phyloP scores from a whole-genome alignment of 1,284 basidiomycete genomes.

The Earliella scabrosa region DNA sequence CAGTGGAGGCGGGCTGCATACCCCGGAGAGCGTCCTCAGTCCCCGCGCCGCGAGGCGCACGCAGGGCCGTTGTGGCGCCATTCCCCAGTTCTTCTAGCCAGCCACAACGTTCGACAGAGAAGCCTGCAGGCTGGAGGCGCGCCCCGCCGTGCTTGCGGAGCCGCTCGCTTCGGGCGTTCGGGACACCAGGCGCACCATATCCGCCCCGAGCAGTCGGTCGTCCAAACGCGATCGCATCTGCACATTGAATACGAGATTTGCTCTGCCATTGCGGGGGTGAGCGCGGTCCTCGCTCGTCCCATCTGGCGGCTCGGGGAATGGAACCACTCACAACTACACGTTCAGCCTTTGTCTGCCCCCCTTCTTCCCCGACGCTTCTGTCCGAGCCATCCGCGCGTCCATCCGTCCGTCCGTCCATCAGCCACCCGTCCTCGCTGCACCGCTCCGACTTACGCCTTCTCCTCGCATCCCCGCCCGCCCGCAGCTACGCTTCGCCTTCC shows the following conservation, averaged over 20 bases:
- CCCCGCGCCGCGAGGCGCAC: neutral
- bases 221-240: neutral
- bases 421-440: neutral
- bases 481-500: slow-evolving; percentile 44
- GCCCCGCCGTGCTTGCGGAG: slow-evolving; percentile 10
- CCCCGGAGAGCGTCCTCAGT: neutral
- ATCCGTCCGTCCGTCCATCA: neutral
- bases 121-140: neutral
- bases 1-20: neutral
- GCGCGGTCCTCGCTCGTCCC: no score
- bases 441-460: neutral
- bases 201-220: slow-evolving; percentile 7
- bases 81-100: neutral
- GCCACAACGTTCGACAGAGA: neutral
- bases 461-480: neutral
- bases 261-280: no score
- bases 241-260: no score
- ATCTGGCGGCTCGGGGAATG: slow-evolving; percentile 12
- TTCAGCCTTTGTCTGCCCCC: neutral
- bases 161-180: neutral
- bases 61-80: slow-evolving; percentile 3
- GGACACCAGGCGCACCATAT: slow-evolving; percentile 9
- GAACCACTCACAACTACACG: slow-evolving; percentile 3
- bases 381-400: neutral
- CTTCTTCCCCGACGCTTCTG: slow-evolving; percentile 5